These are phyloP conservation scores for Neurospora sp. DNA, from an alignment of 2,329 filamentous ascomycete genomes.

Conservation along the genomic window DNA sequence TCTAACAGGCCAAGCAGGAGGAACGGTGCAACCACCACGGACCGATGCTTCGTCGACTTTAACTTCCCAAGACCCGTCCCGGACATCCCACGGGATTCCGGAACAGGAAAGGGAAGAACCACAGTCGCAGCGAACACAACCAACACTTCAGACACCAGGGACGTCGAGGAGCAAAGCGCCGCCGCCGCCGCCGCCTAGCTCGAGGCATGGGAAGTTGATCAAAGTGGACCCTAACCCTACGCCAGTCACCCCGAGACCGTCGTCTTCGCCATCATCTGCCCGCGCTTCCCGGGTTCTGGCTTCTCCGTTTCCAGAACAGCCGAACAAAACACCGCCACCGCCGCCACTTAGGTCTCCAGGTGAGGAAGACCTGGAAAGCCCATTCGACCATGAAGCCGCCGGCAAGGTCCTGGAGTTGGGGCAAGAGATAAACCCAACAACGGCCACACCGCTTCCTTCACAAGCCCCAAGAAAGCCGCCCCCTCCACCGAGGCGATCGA, in stretches of 20 bases:
- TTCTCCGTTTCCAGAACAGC: slow-evolving; percentile 20
- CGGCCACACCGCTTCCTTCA: slow-evolving; percentile 20
- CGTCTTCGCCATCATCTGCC: slow-evolving; percentile 3
- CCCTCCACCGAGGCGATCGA: slow-evolving; percentile 42
- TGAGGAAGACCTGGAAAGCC: slow-evolving; percentile 40
- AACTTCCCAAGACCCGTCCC: slow-evolving; percentile 37
- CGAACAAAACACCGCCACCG: slow-evolving; percentile 53
- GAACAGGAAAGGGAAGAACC: slow-evolving; percentile 38
- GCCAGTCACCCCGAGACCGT: slow-evolving; percentile 19
- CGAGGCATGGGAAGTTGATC: slow-evolving; percentile 69
- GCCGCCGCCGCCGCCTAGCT: slow-evolving; percentile 66
- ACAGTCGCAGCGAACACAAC: slow-evolving; percentile 25
- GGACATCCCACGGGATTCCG: slow-evolving; percentile 49
- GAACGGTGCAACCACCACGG: slow-evolving; percentile 10
- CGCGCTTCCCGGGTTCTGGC: slow-evolving; percentile 11
- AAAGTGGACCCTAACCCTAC: slow-evolving; percentile 30
- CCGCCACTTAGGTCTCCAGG: slow-evolving; percentile 36
- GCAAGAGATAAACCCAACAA: slow-evolving; percentile 20
- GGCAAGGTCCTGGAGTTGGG: slow-evolving; percentile 39
- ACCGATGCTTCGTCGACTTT: slow-evolving; percentile 44
- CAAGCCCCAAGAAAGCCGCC: slow-evolving; percentile 28
- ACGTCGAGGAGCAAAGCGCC: slow-evolving; percentile 44
- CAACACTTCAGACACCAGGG: slow-evolving; percentile 12
- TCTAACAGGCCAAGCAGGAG: slow-evolving; percentile 56
- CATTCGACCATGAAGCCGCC: slow-evolving; percentile 44